Evolutionary conservation across 75 land plant species (phyloP), one percentile per base, ranked within the genome.

Genomic region (Picea sitchensis): DNA sequence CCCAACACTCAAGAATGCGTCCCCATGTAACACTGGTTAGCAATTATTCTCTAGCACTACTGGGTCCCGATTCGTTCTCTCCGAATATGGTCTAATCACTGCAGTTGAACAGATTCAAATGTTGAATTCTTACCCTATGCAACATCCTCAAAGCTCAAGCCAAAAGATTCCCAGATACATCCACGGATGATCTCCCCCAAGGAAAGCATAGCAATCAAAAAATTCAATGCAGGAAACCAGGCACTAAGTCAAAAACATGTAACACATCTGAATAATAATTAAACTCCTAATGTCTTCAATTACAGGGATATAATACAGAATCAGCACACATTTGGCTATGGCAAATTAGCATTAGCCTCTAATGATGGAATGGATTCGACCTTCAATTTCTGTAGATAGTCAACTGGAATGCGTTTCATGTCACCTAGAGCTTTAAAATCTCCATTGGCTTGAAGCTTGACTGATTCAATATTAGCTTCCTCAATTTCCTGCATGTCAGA

Each of bases 351-450:
- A 71, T 0, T 41, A 71, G 7, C n/a, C 44, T 71, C 51, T 41
- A n/a, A 71, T 18, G n/a, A 71, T 2, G 17, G 0, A 71, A 57
- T 2, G 30, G 76, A 41, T 56, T 26, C 5, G 3, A 75, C 76
- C 76, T 56, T 54, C 59, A 58, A 23, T 57, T 75, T 75, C 20
- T 75, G 34, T 21, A 75, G n/a, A 57, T 9, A 57, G 7, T 54
- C 60, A 26, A 21, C 76, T 56, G 58, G 41, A 75, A 75, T 57
- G n/a, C 23, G 51, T n/a, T 71, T n/a, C 44, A 71, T 71, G 26
- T 71, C 54, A 71, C n/a, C 51, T 3, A 71, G 56, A 44, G 23
- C 13, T 71, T 71, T 31, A 14, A 23, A 14, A 14, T 12, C 60
- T 75, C 36, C 60, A 75, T 5, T 75, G 32, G 60, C 56, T 75